Percentiles rank a stretch among this genome's conserved stretches.
Evolutionary conservation across 2,329 filamentous ascomycete genomes (phyloP).

Genomic region (Ophiostoma montium): DNA sequence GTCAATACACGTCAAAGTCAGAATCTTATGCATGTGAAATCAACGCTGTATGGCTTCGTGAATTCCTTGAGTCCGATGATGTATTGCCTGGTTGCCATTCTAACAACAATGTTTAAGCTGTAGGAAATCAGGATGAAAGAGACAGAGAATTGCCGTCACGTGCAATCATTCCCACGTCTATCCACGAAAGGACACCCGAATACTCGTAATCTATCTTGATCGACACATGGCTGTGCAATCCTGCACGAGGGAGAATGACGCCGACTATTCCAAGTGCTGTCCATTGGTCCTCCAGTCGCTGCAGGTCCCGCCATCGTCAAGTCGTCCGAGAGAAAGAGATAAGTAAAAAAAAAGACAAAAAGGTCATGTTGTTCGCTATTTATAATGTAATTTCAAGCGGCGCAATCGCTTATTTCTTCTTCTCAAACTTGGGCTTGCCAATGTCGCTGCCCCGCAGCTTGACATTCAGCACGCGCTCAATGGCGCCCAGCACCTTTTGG

Average conservation of each 20-base stretch:
- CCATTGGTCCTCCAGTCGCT: no score
- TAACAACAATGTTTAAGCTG: not conserved
- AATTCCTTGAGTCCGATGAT: not conserved
- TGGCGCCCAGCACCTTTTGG: constrained; percentile 63
- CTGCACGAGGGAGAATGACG: no score
- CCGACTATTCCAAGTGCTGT: no score
- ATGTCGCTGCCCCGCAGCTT: constrained; percentile 79
- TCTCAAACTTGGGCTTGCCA: constrained; percentile 62
- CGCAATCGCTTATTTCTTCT: constrained; percentile 20
- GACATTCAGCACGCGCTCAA: constrained; percentile 78
- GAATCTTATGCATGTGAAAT: not conserved
- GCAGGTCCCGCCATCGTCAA: no score
- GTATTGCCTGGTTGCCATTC: not conserved
- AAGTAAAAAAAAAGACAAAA: not conserved
- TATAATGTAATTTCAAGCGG: not conserved
- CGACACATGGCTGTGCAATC: not conserved
- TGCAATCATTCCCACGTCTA: no score
- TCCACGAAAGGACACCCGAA: no score
- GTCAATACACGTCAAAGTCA: not conserved
- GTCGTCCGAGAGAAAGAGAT: not conserved
- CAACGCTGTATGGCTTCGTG: not conserved
- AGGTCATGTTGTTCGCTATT: not conserved
- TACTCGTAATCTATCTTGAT: no score
- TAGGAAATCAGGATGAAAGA: not conserved
- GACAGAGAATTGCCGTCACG: not conserved